These are phyloP conservation scores for Juncus inflexus DNA, from an alignment of 176 grass and related monocot species.

Conservation along the genomic window DNA sequence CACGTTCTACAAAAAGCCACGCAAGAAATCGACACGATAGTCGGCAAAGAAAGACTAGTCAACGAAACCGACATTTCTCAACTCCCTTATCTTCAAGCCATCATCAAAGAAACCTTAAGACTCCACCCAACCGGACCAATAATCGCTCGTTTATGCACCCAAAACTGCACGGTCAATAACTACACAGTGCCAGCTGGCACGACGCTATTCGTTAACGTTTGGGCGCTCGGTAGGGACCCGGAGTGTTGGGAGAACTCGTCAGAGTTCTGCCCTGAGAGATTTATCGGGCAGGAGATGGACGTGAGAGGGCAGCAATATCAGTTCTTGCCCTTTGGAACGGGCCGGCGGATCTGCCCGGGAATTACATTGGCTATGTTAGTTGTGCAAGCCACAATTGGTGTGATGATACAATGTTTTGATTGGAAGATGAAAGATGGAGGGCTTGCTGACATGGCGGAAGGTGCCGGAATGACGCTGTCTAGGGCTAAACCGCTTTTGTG, in stretches of 20 bases:
- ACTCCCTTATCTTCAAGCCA: conserved; percentile 59
- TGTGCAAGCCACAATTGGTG: conserved; percentile 38
- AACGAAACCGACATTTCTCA: conserved; percentile 52
- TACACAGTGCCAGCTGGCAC: conserved; percentile 34
- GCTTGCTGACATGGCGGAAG: conserved; percentile 58
- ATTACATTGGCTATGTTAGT: conserved; percentile 45
- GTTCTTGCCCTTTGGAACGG: conserved; percentile 67
- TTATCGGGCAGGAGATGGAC: conserved; percentile 32
- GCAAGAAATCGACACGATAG: conserved; percentile 46
- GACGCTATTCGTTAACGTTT: conserved; percentile 61
- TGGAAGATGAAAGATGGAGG: conserved; percentile 19
- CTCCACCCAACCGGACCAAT: conserved; percentile 45
- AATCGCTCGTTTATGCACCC: conserved; percentile 31
- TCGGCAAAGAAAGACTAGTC: conserved; percentile 36
- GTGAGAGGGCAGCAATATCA: conserved; percentile 60
- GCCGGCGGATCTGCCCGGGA: conserved; percentile 52
- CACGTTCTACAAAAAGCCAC: conserved; percentile 32
- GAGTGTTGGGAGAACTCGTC: conserved; percentile 41
- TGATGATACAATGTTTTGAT: conserved; percentile 64
- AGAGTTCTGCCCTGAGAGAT: conserved; percentile 64
- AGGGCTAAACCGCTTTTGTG: conserved; percentile 44
- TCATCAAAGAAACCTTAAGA: conserved; percentile 64
- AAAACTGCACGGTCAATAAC: conserved; percentile 29
- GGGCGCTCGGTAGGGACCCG: conserved; percentile 52
- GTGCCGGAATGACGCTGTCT: conserved; percentile 40